phyloP scores from a whole-genome alignment of 306 rosid genomes.

The Gleditsia sinensis region DNA sequence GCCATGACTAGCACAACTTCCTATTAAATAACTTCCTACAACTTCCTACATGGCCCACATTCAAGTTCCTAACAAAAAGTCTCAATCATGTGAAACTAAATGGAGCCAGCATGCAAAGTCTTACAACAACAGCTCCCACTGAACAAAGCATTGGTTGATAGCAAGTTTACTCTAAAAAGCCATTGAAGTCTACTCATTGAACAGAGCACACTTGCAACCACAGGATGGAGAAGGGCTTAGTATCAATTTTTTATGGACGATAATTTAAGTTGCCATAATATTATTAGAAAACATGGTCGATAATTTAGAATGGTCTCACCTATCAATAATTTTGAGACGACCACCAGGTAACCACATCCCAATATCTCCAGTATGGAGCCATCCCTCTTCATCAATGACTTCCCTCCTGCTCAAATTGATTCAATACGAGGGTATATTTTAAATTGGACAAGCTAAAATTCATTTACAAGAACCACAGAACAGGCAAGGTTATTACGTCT shows the following conservation, averaged over 20 bases:
- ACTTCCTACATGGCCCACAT: too few species aligned
- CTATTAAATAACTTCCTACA: too few species aligned
- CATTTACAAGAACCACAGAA: conserved; percentile 36
- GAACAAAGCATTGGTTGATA: conserved; percentile 19
- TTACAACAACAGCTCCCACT: conserved; percentile 11
- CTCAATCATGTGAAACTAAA: conserved; percentile 9
- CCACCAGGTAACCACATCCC: conserved; percentile 91
- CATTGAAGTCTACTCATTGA: conserved; percentile 26
- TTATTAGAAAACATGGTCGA: not conserved
- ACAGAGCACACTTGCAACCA: conserved; percentile 8
- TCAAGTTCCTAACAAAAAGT: too few species aligned
- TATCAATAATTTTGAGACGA: conserved; percentile 92
- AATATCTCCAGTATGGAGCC: conserved; percentile 97
- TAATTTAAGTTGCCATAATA: conserved; percentile 7
- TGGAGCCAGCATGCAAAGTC: conserved; percentile 21
- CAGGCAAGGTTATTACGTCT: conserved; percentile 63
- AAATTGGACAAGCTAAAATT: conserved; percentile 20
- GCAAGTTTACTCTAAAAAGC: conserved; percentile 10
- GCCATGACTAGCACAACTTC: too few species aligned
- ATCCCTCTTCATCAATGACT: conserved; percentile 85
- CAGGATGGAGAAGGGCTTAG: not conserved
- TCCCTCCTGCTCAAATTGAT: conserved; percentile 75
- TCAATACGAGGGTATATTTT: conserved; percentile 31
- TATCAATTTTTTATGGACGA: not conserved
- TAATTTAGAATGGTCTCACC: conserved; percentile 51